Conservation (phyloP, 2,329 filamentous ascomycete genomes). For the Pseudocercospora crystallina region DNA sequence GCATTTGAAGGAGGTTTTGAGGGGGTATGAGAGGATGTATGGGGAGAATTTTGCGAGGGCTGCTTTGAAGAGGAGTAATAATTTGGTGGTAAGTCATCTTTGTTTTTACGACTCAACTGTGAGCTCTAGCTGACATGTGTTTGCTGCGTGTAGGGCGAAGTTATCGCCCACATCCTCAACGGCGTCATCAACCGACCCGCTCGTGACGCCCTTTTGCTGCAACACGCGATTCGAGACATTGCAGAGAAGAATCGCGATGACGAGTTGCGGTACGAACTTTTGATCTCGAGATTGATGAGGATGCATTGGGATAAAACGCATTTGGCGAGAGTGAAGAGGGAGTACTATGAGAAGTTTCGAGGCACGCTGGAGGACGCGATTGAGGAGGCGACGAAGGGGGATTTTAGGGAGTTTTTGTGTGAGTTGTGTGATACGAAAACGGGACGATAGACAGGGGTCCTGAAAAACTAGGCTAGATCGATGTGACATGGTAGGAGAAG, state of each 20-base stretch:
- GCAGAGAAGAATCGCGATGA: slow-evolving; percentile 36
- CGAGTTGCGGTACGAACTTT: slow-evolving; percentile 73
- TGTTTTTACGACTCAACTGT: slow-evolving; percentile 1
- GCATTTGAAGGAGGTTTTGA: slow-evolving; percentile 78
- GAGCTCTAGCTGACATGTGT: background rate
- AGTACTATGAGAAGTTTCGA: slow-evolving; percentile 77
- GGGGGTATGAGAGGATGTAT: slow-evolving; percentile 72
- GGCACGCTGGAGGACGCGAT: slow-evolving; percentile 75
- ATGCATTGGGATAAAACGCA: slow-evolving; percentile 91
- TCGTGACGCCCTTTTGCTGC: slow-evolving; percentile 83
- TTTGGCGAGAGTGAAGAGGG: slow-evolving; percentile 73
- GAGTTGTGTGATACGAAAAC: slow-evolving; percentile 29
- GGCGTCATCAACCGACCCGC: slow-evolving; percentile 94
- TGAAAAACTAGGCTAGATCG: too few species aligned
- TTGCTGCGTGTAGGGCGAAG: slow-evolving; percentile 68
- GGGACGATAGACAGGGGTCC: too few species aligned
- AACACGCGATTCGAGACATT: slow-evolving; percentile 74
- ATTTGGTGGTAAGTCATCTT: slow-evolving; percentile 76
- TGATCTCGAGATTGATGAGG: slow-evolving; percentile 83
- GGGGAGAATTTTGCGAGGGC: slow-evolving; percentile 81
- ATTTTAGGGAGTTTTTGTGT: slow-evolving; percentile 50
- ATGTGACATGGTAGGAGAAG: too few species aligned
- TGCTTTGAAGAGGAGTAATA: slow-evolving; percentile 83
- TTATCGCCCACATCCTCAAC: slow-evolving; percentile 92
- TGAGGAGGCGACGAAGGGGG: slow-evolving; percentile 70